phyloP scores from a whole-genome alignment of 257 asterid genomes.

The Solanum chilense region DNA sequence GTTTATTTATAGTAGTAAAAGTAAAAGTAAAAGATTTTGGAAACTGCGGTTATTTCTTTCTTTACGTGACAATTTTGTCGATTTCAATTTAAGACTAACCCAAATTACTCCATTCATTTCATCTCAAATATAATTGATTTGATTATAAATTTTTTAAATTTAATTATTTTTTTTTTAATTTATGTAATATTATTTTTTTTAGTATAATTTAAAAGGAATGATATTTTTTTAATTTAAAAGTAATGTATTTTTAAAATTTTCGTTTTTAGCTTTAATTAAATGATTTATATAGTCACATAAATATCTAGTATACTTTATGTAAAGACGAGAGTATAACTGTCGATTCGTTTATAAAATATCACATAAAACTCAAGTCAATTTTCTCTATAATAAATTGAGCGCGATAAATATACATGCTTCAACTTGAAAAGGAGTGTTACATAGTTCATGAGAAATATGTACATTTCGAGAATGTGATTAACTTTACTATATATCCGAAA shows the following conservation, averaged over 20 bases:
- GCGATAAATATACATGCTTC: neutral
- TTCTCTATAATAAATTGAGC: neutral
- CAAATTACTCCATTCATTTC: neutral
- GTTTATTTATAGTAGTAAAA: neutral
- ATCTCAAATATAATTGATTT: neutral
- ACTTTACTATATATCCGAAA: too few species aligned
- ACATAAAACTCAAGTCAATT: neutral
- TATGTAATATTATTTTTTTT: neutral
- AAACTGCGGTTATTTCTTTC: neutral
- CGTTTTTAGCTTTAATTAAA: neutral
- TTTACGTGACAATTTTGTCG: neutral
- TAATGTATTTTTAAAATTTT: neutral
- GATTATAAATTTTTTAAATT: neutral
- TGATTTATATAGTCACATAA: neutral
- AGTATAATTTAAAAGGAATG: neutral
- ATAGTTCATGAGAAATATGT: too few species aligned
- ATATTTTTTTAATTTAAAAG: neutral
- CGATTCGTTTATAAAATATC: neutral
- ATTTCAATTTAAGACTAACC: neutral
- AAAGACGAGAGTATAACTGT: neutral
- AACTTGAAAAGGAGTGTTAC: neutral
- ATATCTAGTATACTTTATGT: neutral
- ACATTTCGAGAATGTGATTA: too few species aligned
- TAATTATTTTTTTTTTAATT: neutral
- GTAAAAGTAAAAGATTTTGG: neutral